A percentile compares a stretch with the other conserved stretches of the same genome.
Conservation (phyloP, 2,329 filamentous ascomycete genomes). For the Trichoderma oligosporum region DNA sequence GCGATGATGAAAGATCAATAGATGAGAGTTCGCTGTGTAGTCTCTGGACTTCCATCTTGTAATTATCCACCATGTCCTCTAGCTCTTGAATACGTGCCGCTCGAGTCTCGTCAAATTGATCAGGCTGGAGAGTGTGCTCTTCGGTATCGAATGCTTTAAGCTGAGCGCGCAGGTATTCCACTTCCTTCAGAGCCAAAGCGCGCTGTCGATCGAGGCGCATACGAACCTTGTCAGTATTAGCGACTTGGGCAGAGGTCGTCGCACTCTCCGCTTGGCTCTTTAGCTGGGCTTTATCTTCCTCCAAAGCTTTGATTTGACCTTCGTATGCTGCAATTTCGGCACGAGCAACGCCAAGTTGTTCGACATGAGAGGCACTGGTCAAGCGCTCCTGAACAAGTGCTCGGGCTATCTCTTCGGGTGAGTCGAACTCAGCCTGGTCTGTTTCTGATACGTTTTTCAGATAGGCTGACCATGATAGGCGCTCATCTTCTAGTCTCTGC, state of each 20-base stretch:
- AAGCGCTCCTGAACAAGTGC: conserved; percentile 80
- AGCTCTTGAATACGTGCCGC: conserved; percentile 72
- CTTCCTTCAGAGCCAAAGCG: conserved; percentile 81
- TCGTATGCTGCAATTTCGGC: conserved; percentile 76
- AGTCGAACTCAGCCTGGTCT: conserved; percentile 72
- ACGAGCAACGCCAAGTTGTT: conserved; percentile 73
- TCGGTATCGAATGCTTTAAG: conserved; percentile 84
- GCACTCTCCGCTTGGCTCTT: conserved; percentile 65
- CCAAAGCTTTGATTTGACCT: conserved; percentile 65
- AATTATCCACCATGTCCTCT: conserved; percentile 80
- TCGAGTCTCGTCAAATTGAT: conserved; percentile 72
- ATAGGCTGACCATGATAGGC: conserved; percentile 80
- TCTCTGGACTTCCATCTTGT: conserved; percentile 73
- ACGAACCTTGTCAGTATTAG: conserved; percentile 35
- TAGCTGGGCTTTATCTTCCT: conserved; percentile 64
- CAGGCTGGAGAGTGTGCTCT: conserved; percentile 79
- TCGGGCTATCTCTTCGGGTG: conserved; percentile 80
- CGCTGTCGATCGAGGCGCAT: conserved; percentile 82
- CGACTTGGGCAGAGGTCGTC: conserved; percentile 13
- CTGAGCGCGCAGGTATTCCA: conserved; percentile 89
- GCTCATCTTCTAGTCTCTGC: conserved; percentile 84
- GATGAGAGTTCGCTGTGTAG: conserved; percentile 71
- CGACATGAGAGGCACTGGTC: conserved; percentile 73
- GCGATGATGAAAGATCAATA: conserved; percentile 46
- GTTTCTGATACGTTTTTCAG: conserved; percentile 64